Evolutionary conservation across 1,139 yeast genomes (phyloP), one percentile per base, ranked within the genome.

Genomic region (Lizanozyma gosingica): DNA sequence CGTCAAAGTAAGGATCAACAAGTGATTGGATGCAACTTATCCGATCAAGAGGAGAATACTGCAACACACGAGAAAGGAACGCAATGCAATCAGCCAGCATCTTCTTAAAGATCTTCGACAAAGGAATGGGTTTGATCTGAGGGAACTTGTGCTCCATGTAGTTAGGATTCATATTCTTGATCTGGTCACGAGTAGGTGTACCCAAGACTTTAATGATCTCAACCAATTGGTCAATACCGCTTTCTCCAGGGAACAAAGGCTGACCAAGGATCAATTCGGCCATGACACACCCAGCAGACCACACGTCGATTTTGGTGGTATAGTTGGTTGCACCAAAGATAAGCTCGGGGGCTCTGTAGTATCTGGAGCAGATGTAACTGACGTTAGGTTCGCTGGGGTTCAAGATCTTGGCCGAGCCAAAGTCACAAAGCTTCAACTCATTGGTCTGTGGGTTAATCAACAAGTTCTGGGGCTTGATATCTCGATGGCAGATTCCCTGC

Each of bases 251-350:
- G 65, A 92, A 92, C 48, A 92, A 70, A 4, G 98, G 98, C 59
- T 88, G 97, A 8, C 98, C 97, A 43, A 92, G 73, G 51, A 90
- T 78, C 54, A 92, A 69, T 63, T 92, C 98, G 3, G 97, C 97
- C 87, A 92, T 88, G 34, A 92, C 98, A 66, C 98, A 92, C 16
- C 96, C 97, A 11, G 95, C 90, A 15, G 96, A 86, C 98, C 98
- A 92, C 42, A 92, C 80, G 60, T 92, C 98, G 51, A 92, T 92
- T 62, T 90, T 90, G 35, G 97, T 88, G n/a, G 98, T 87, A 62
- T 86, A 86, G 60, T 85, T 84, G 6, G 92, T 83, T 11, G 95
- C 94, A 17, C 95, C 95, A 62, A 86, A 87, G 44, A 86, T 86
- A 53, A 86, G 73, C 60, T 86, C 96, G 1, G 96, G 96, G 9